Percentiles rank a stretch among this genome's conserved stretches.
Conservation (phyloP, 805 yeast species). For the Schwanniomyces yamadae region DNA sequence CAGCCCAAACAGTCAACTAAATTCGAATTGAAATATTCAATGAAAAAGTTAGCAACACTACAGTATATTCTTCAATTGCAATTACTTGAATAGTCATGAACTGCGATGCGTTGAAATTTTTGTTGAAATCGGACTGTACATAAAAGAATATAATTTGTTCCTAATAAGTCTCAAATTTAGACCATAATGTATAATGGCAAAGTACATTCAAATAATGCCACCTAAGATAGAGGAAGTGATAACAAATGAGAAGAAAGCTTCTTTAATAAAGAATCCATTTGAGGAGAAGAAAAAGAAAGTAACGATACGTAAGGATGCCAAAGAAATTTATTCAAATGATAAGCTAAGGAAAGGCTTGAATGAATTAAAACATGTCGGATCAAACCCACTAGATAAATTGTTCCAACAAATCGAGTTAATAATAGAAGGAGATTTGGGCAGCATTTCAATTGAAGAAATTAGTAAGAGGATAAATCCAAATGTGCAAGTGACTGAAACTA, state of each 20-base stretch:
- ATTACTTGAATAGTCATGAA: neutral
- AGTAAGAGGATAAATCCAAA: slow-evolving; percentile 12
- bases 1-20: too few species aligned
- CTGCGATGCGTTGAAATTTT: slow-evolving; percentile 3
- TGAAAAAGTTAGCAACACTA: too few species aligned
- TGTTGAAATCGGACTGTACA: neutral
- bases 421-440: slow-evolving; percentile 23
- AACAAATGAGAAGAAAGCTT: neutral
- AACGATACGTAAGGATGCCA: slow-evolving; percentile 29
- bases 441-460: slow-evolving; percentile 22
- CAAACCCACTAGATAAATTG: slow-evolving; percentile 34
- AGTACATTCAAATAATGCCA: slow-evolving; percentile 9
- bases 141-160: neutral
- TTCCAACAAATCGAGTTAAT: slow-evolving; percentile 29
- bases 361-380: slow-evolving; percentile 26
- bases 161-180: too few species aligned
- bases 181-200: neutral
- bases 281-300: slow-evolving; percentile 19
- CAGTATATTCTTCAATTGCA: neutral
- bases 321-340: slow-evolving; percentile 25
- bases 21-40: too few species aligned
- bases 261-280: slow-evolving; percentile 30
- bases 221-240: slow-evolving; percentile 22
- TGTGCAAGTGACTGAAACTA: slow-evolving; percentile 1
- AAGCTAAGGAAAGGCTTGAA: slow-evolving; percentile 30